A percentile compares a stretch with the other conserved stretches of the same genome.
Evolutionary conservation across 2,329 filamentous ascomycete species (phyloP).

Genomic region (Madurella mycetomatis): DNA sequence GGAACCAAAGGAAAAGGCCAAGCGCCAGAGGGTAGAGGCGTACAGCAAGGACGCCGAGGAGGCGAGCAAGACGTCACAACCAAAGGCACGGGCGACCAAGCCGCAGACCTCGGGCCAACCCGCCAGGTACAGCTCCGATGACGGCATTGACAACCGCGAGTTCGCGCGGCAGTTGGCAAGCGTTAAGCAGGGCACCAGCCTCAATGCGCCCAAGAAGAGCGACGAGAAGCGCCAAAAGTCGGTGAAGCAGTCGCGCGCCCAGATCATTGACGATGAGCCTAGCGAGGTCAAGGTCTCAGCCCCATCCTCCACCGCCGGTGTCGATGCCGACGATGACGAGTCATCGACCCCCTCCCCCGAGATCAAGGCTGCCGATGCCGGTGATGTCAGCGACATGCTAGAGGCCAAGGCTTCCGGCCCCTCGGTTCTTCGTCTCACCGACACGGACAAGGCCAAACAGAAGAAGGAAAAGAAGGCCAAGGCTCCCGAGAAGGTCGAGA

Average conservation of each 20-base stretch:
- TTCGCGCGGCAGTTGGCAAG: slow-evolving; percentile 71
- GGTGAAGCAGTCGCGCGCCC: slow-evolving; percentile 63
- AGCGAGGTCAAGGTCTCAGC: slow-evolving; percentile 50
- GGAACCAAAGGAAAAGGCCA: slow-evolving; percentile 36
- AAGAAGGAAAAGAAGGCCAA: slow-evolving; percentile 60
- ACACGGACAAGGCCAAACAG: slow-evolving; percentile 47
- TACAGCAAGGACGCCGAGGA: slow-evolving; percentile 35
- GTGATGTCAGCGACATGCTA: slow-evolving; percentile 87
- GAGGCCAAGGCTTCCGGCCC: slow-evolving; percentile 62
- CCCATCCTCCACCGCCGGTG: slow-evolving; percentile 66
- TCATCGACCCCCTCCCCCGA: slow-evolving; percentile 66
- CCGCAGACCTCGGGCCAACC: slow-evolving; percentile 31
- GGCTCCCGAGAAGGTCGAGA: slow-evolving; percentile 63
- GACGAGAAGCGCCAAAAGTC: slow-evolving; percentile 64
- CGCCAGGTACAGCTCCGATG: slow-evolving; percentile 46
- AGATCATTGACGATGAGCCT: slow-evolving; percentile 43
- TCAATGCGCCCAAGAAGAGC: slow-evolving; percentile 45
- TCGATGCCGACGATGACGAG: slow-evolving; percentile 76
- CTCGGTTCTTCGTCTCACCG: slow-evolving; percentile 73
- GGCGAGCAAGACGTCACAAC: slow-evolving; percentile 29
- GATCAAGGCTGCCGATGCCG: slow-evolving; percentile 51
- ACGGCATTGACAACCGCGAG: slow-evolving; percentile 64
- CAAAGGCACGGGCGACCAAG: slow-evolving; percentile 34
- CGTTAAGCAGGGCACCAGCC: slow-evolving; percentile 65
- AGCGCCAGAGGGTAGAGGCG: slow-evolving; percentile 33